A percentile compares a stretch with the other conserved stretches of the same genome.
These are phyloP conservation scores for Candida neerlandica DNA, from an alignment of 1,139 yeast species.

Conservation along the genomic window DNA sequence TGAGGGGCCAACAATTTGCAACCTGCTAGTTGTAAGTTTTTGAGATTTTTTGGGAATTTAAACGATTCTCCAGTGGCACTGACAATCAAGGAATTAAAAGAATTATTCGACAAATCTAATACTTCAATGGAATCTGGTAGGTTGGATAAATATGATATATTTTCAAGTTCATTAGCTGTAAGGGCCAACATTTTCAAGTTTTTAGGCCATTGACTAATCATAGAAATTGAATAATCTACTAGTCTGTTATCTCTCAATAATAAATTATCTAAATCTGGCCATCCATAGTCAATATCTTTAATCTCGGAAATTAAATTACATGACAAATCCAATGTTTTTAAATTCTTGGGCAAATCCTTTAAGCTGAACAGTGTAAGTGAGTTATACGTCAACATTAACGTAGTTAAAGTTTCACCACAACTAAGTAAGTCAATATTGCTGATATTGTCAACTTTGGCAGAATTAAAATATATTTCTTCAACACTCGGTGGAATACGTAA, in stretches of 20 bases:
- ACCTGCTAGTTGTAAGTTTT: conserved; percentile 20
- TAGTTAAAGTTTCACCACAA: conserved; percentile 22
- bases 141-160: conserved; percentile 19
- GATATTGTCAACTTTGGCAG: conserved; percentile 26
- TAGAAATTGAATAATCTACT: conserved; percentile 20
- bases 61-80: conserved; percentile 13
- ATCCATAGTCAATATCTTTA: conserved; percentile 14
- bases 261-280: conserved; percentile 35
- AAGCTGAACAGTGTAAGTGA: conserved; percentile 24
- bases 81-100: conserved; percentile 10
- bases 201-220: conserved; percentile 28
- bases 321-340: conserved; percentile 34
- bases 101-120: conserved; percentile 23
- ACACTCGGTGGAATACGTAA: conserved; percentile 22
- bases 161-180: conserved; percentile 27
- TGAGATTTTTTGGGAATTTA: conserved; percentile 28
- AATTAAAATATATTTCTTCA: conserved; percentile 34
- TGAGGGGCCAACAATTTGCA: conserved; percentile 6
- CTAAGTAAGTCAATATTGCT: conserved; percentile 19
- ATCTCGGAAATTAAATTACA: conserved; percentile 21
- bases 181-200: conserved; percentile 25
- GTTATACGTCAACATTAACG: conserved; percentile 40
- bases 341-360: conserved; percentile 25
- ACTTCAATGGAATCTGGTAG: conserved; percentile 27
- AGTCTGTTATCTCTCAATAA: conserved; percentile 28